Conservation (phyloP, 441 rosid genomes). For the Geranium incanum region DNA sequence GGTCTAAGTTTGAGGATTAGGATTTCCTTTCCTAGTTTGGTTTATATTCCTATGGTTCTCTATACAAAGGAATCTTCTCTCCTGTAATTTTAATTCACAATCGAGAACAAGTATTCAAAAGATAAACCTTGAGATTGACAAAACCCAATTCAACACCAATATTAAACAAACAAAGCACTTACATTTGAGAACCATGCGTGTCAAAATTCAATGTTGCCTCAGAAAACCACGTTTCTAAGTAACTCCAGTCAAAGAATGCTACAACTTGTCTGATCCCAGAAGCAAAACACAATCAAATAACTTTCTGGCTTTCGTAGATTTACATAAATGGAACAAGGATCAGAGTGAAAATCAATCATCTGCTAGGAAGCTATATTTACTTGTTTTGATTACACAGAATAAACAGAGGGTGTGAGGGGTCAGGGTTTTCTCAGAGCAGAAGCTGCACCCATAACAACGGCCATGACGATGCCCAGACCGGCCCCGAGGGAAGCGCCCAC, state of each 20-base stretch:
- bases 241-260: slow-evolving; percentile 2
- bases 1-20: too few species aligned
- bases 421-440: slow-evolving; percentile 93
- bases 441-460: slow-evolving; percentile 96
- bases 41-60: too few species aligned
- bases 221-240: not conserved
- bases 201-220: not conserved
- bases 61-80: too few species aligned
- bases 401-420: slow-evolving; percentile 8
- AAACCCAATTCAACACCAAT: not conserved
- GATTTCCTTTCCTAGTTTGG: too few species aligned
- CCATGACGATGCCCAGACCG: slow-evolving; percentile 78
- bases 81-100: too few species aligned
- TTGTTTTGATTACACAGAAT: not conserved
- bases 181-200: not conserved
- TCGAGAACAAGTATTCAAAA: too few species aligned
- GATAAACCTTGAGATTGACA: too few species aligned
- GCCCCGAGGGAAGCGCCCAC: slow-evolving; percentile 56
- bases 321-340: not conserved
- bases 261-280: not conserved
- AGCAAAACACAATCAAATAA: not conserved
- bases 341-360: not conserved
- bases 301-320: not conserved
- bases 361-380: not conserved
- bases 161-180: not conserved